Evolutionary conservation across 371 early-diverging fungal species (phyloP).

Genomic region (Actinomucor elegans): DNA sequence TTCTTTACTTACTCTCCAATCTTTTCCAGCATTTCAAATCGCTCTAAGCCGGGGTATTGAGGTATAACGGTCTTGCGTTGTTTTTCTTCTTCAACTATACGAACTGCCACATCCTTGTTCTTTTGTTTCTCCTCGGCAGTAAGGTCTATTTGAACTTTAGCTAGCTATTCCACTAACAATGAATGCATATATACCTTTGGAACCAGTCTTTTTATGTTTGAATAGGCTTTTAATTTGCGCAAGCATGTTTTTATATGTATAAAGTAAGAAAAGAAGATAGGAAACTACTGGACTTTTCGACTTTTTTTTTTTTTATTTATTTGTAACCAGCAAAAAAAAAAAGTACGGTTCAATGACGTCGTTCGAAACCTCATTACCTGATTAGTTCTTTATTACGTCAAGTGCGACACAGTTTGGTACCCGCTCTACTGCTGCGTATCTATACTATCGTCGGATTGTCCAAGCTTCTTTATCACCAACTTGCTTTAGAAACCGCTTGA

Average conservation of each 20-base stretch:
- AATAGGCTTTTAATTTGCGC: slow-evolving; percentile 27
- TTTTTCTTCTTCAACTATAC: slow-evolving; percentile 24
- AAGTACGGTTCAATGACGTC: slow-evolving; percentile 15
- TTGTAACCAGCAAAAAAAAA: too few relatives aligned
- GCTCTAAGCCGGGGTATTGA: slow-evolving; percentile 57
- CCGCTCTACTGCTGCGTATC: background rate
- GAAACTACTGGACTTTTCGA: too few relatives aligned
- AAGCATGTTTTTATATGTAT: slow-evolving; percentile 6
- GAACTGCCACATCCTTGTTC: slow-evolving; percentile 24
- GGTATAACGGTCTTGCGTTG: slow-evolving; percentile 17
- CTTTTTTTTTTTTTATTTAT: too few relatives aligned
- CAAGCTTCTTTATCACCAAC: slow-evolving; percentile 27
- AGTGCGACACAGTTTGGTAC: background rate
- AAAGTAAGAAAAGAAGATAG: slow-evolving; percentile 2
- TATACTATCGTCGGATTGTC: slow-evolving; percentile 26
- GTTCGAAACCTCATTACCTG: background rate
- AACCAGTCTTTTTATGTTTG: slow-evolving; percentile 19
- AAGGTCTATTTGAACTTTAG: background rate
- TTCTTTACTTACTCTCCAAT: slow-evolving; percentile 72
- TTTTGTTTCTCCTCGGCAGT: slow-evolving; percentile 17
- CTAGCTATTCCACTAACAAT: background rate
- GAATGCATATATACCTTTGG: slow-evolving; percentile 5
- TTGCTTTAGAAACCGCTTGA: slow-evolving; percentile 28
- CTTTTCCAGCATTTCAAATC: slow-evolving; percentile 59
- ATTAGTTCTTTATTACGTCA: slow-evolving; percentile 1